phyloP scores from a whole-genome alignment of 2,329 filamentous ascomycete species.

The Trichoderma simmonsii region DNA sequence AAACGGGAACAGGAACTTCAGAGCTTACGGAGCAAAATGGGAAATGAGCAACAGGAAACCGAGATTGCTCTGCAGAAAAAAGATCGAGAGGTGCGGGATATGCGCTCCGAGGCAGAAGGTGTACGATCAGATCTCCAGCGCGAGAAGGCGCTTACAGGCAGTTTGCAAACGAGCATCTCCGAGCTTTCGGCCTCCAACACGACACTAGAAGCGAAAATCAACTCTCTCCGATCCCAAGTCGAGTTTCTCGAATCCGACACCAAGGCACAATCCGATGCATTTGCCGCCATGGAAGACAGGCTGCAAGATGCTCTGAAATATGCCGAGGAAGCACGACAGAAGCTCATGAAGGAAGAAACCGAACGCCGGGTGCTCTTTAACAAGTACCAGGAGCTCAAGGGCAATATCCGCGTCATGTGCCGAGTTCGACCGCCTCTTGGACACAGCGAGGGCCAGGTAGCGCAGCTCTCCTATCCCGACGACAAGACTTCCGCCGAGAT shows the following conservation, averaged over 20 bases:
- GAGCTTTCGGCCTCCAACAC: slow-evolving; percentile 60
- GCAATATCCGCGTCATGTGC: slow-evolving; percentile 98
- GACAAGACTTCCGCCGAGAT: slow-evolving; percentile 86
- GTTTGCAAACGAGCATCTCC: slow-evolving; percentile 50
- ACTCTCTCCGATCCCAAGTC: slow-evolving; percentile 75
- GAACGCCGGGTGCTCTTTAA: slow-evolving; percentile 90
- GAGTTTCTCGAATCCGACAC: slow-evolving; percentile 87
- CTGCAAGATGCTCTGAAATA: slow-evolving; percentile 73
- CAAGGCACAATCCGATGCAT: slow-evolving; percentile 83
- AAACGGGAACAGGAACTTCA: slow-evolving; percentile 60
- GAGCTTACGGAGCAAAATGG: slow-evolving; percentile 55
- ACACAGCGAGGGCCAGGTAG: slow-evolving; percentile 58
- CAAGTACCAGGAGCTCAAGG: slow-evolving; percentile 95
- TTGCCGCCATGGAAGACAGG: slow-evolving; percentile 74
- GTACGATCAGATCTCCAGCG: slow-evolving; percentile 53
- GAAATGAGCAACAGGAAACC: slow-evolving; percentile 51
- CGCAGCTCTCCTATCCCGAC: slow-evolving; percentile 76
- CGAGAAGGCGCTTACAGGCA: slow-evolving; percentile 61
- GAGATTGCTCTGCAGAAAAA: slow-evolving; percentile 48
- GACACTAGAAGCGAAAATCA: slow-evolving; percentile 70
- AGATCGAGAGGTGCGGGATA: slow-evolving; percentile 52
- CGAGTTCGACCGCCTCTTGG: slow-evolving; percentile 76
- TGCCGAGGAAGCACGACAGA: slow-evolving; percentile 70
- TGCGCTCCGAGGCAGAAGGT: slow-evolving; percentile 43
- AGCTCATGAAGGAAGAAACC: slow-evolving; percentile 87